Conservation (phyloP, 768 basidiomycete species). For the Lactarius hatsudake region DNA sequence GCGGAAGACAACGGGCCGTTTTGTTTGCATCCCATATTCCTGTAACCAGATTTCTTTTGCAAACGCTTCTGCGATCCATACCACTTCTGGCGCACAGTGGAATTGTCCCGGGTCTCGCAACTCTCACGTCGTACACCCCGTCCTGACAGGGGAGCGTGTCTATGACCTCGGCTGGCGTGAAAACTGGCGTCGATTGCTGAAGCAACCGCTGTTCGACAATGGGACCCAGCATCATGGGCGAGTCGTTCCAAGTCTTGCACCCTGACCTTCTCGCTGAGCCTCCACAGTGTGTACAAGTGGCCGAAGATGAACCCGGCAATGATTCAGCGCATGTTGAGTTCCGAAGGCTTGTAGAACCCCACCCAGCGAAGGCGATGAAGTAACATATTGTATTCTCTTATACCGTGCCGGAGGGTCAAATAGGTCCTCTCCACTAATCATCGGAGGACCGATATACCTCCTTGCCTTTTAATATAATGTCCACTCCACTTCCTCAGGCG, state of each 20-base stretch:
- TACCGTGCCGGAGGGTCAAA: background rate
- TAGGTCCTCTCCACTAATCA: background rate
- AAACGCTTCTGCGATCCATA: slow-evolving; percentile 13
- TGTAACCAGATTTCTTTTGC: background rate
- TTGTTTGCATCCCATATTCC: slow-evolving; percentile 22
- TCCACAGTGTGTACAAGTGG: slow-evolving; percentile 23
- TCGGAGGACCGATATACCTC: background rate
- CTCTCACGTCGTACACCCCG: slow-evolving; percentile 10
- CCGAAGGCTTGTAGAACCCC: background rate
- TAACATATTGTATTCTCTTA: background rate
- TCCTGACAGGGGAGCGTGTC: slow-evolving; percentile 15
- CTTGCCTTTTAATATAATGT: background rate
- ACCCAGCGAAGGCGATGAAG: background rate
- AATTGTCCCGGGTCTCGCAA: background rate
- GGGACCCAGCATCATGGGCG: background rate
- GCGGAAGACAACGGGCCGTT: slow-evolving; percentile 3
- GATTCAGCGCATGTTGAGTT: slow-evolving; percentile 21
- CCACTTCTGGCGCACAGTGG: background rate
- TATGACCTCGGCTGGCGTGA: slow-evolving; percentile 29
- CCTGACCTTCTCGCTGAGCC: background rate
- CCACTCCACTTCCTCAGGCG: background rate
- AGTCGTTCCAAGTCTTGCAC: background rate
- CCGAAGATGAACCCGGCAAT: slow-evolving; percentile 27
- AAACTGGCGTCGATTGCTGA: slow-evolving; percentile 25
- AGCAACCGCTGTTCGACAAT: slow-evolving; percentile 16